A percentile compares a stretch with the other conserved stretches of the same genome.
Conservation (phyloP, 2,329 filamentous ascomycete species). For the Emmonsia crescens region DNA sequence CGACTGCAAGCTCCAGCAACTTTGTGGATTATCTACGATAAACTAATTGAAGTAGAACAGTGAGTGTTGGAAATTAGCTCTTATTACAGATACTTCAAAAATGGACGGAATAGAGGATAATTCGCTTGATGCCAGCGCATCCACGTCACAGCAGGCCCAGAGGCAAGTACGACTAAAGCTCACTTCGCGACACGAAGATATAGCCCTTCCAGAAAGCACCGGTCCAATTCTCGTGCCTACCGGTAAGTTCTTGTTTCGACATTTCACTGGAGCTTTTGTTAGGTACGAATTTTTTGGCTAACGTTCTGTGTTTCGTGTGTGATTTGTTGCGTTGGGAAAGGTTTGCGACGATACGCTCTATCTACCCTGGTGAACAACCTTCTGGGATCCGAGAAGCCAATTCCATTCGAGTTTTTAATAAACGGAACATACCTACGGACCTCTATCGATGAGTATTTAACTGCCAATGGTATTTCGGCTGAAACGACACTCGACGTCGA, state of each 20-base stretch:
- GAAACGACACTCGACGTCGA: constrained; percentile 82
- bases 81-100: not conserved
- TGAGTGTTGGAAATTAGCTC: not conserved
- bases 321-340: constrained; percentile 21
- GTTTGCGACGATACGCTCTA: constrained; percentile 47
- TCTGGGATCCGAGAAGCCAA: constrained; percentile 42
- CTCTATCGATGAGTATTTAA: constrained; percentile 82
- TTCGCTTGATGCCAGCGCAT: constrained; percentile 5
- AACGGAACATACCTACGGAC: constrained; percentile 86
- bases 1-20: constrained; percentile 6
- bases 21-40: not conserved
- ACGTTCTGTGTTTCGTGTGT: constrained; percentile 3
- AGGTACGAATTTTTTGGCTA: constrained; percentile 7
- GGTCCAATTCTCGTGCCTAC: constrained; percentile 49
- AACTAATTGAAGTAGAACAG: not conserved
- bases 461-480: constrained; percentile 71
- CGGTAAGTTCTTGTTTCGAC: constrained; percentile 28
- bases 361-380: constrained; percentile 55
- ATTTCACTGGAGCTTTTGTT: not conserved
- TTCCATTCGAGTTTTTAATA: constrained; percentile 77
- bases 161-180: constrained; percentile 46
- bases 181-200: constrained; percentile 41
- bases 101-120: constrained; percentile 16
- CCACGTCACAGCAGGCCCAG: constrained; percentile 18
- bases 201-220: constrained; percentile 43